These are phyloP conservation scores for Ettlia oleoabundans DNA, from an alignment of 139 green algal species.

Conservation along the genomic window DNA sequence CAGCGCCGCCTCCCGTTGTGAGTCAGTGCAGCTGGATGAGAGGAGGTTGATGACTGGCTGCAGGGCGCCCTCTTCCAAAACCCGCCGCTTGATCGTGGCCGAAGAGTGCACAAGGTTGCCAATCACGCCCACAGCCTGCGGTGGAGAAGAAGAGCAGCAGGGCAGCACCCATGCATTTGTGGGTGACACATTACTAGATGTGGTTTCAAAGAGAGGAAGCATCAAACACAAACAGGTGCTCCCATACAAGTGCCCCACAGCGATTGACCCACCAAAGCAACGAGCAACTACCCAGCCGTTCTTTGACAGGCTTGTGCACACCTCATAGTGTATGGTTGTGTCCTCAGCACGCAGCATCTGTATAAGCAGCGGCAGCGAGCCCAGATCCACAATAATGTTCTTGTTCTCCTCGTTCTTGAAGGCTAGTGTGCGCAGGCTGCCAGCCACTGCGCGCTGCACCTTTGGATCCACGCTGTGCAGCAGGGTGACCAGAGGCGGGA, in stretches of 20 bases:
- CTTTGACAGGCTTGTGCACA: not conserved
- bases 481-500: slow-evolving; percentile 91
- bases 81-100: slow-evolving; percentile 76
- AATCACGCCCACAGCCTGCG: slow-evolving; percentile 94
- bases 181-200: no score
- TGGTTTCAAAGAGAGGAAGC: no score
- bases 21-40: slow-evolving; percentile 83
- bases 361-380: slow-evolving; percentile 90
- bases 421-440: slow-evolving; percentile 91
- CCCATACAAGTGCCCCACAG: not conserved
- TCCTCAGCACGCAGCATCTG: slow-evolving; percentile 96
- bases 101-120: slow-evolving; percentile 98
- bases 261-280: not conserved
- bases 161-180: no score
- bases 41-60: slow-evolving; percentile 97
- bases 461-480: slow-evolving; percentile 89
- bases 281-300: not conserved
- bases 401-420: slow-evolving; percentile 99
- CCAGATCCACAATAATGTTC: slow-evolving; percentile 93
- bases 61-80: slow-evolving; percentile 89
- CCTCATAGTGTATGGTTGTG: slow-evolving; percentile 92
- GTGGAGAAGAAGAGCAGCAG: no score
- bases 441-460: slow-evolving; percentile 86
- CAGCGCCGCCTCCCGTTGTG: slow-evolving; percentile 94
- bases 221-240: no score